Base-by-base conservation (phyloP, 345 rosid genomes). In the Rhodomyrtus tomentosa region DNA sequence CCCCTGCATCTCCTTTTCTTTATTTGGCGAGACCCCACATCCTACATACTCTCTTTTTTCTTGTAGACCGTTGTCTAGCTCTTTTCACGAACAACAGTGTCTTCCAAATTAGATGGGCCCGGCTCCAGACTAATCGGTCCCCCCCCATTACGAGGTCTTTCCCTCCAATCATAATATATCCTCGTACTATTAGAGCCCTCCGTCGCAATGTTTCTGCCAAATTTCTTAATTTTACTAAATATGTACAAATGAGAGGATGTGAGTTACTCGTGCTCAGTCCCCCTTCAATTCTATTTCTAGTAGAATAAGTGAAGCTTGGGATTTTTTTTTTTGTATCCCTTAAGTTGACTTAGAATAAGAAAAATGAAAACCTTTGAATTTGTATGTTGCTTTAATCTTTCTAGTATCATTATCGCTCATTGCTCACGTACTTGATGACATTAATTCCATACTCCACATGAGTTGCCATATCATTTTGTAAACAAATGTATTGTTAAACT, bases 401-500 rank as follows among this genome's bases (percentile, higher is more conserved):
- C 11, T 10, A 25, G 62, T 11, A 25, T 56, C 3, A 56, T 56
- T 25, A 56, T 56, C 11, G 32, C 7, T 56, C 4, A 11, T 25
- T 56, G 6, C 0, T 56, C 32, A 56, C 62, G 5, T 55, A 25
- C 16, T 55, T 10, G 12, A 25, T 0, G 62, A 55, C 29, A 3
- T 24, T n/a, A n/a, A n/a, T n/a, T n/a, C n/a, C 6, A 2, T n/a
- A 25, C 1, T 0, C 5, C 29, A 55, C 32, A 25, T 1, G 32
- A 55, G 7, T 25, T 11, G 29, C 0, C 62, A 55, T 27, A 25
- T 25, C 1, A 25, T 1, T 25, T 55, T 4, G 29, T 25, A 55
- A 55, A 11, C 4, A 24, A 55, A 25, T 12, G 13, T 55, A 3
- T 24, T 55, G 14, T 25, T 20, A 2, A 25, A 54, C 25, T 54